Conservation (phyloP, 129 eudicot species). For the Artemisia tridentata region DNA sequence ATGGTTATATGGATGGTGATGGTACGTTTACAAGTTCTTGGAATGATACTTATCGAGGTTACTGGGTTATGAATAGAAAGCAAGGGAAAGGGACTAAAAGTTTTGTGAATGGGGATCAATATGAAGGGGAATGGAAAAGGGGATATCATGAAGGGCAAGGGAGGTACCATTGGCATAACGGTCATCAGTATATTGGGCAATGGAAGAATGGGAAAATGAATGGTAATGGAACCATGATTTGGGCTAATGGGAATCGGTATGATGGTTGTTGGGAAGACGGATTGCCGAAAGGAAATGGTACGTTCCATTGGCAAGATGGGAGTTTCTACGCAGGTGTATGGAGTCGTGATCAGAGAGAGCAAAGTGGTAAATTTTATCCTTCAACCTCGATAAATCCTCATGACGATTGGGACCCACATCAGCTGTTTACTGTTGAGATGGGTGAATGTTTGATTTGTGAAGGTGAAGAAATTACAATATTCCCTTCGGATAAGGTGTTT, state of each 20-base stretch:
- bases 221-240: constrained; percentile 76
- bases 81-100: constrained; percentile 69
- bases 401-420: constrained; percentile 74
- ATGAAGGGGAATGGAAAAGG: constrained; percentile 78
- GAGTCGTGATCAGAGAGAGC: constrained; percentile 63
- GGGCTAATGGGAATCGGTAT: constrained; percentile 70
- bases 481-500: constrained; percentile 67
- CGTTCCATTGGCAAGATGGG: constrained; percentile 73
- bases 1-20: constrained; percentile 78
- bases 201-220: constrained; percentile 79
- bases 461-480: constrained; percentile 51
- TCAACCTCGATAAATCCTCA: constrained; percentile 33
- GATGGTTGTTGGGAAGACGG: constrained; percentile 92
- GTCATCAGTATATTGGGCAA: constrained; percentile 74
- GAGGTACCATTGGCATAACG: constrained; percentile 67
- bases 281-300: constrained; percentile 81
- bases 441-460: constrained; percentile 48
- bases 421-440: constrained; percentile 45
- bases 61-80: constrained; percentile 72
- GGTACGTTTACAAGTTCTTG: constrained; percentile 59
- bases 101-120: constrained; percentile 60
- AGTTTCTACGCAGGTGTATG: constrained; percentile 81
- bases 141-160: constrained; percentile 83
- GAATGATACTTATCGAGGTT: constrained; percentile 53
- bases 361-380: constrained; percentile 67